A percentile compares a stretch with the other conserved stretches of the same genome.
These are phyloP conservation scores for Cymbidium sinense DNA, from an alignment of 106 monocot species.

Conservation along the genomic window DNA sequence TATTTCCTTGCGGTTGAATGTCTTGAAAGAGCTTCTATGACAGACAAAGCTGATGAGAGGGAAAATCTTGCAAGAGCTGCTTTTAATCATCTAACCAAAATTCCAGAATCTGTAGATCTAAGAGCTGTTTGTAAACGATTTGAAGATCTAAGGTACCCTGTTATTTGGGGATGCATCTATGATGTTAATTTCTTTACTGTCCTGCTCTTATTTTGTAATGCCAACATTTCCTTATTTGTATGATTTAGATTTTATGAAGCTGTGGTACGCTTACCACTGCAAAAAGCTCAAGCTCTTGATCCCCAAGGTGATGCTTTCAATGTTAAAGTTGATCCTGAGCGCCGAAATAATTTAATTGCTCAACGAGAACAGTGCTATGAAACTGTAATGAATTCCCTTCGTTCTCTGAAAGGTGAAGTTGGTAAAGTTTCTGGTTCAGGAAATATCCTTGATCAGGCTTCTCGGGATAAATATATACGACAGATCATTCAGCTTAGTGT, in stretches of 20 bases:
- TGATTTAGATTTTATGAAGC: constrained; percentile 93
- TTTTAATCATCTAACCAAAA: constrained; percentile 54
- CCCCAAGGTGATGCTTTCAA: constrained; percentile 52
- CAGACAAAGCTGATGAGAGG: constrained; percentile 39
- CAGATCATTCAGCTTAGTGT: constrained; percentile 92
- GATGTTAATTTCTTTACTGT: background rate
- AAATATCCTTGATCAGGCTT: constrained; percentile 49
- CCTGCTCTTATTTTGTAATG: background rate
- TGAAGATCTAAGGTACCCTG: constrained; percentile 68
- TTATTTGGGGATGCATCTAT: background rate
- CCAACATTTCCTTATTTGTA: background rate
- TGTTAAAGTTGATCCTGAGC: constrained; percentile 41
- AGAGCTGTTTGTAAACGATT: constrained; percentile 78
- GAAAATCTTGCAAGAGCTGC: constrained; percentile 85
- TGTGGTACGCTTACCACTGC: constrained; percentile 82
- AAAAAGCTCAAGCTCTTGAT: constrained; percentile 80
- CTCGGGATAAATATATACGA: constrained; percentile 53
- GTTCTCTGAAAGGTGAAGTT: constrained; percentile 49
- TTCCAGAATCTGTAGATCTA: constrained; percentile 80
- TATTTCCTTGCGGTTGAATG: constrained; percentile 90
- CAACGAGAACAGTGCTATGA: constrained; percentile 75
- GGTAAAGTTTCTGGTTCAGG: constrained; percentile 32
- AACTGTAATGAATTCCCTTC: constrained; percentile 70
- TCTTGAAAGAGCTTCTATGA: constrained; percentile 67
- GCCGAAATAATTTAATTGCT: constrained; percentile 31